Evolutionary conservation across 2,329 filamentous ascomycete genomes (phyloP).

Genomic region (Elsinoe perseae): DNA sequence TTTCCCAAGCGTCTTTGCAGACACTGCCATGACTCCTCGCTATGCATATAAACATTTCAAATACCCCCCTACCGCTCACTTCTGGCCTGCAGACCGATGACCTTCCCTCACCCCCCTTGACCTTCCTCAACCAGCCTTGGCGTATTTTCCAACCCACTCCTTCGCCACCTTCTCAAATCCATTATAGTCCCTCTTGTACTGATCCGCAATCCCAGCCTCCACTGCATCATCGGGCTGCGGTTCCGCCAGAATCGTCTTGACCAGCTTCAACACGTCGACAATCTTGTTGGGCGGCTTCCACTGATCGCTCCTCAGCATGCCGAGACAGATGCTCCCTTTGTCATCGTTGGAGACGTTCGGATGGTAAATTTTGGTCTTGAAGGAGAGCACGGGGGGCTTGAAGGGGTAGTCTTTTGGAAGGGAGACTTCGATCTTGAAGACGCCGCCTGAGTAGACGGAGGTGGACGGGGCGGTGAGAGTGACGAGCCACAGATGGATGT

Average conservation of each 20-base stretch:
- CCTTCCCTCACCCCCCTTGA: neutral
- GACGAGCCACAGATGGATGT: slow-evolving; percentile 62
- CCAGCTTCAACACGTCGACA: slow-evolving; percentile 65
- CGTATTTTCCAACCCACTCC: slow-evolving; percentile 68
- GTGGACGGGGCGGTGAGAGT: slow-evolving; percentile 57
- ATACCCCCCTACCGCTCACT: neutral
- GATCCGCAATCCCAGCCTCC: slow-evolving; percentile 76
- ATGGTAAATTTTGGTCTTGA: slow-evolving; percentile 89
- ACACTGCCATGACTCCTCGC: slow-evolving; percentile 5
- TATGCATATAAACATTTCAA: neutral
- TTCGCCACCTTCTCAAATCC: slow-evolving; percentile 68
- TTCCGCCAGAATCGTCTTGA: slow-evolving; percentile 65
- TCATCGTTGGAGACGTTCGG: slow-evolving; percentile 87
- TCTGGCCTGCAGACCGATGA: neutral
- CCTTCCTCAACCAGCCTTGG: slow-evolving; percentile 28
- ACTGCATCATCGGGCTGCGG: slow-evolving; percentile 86
- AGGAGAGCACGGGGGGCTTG: slow-evolving; percentile 72
- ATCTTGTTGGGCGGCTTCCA: slow-evolving; percentile 88
- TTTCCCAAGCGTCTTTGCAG: neutral
- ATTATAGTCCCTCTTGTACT: slow-evolving; percentile 61
- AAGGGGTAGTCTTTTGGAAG: slow-evolving; percentile 82
- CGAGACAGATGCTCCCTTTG: slow-evolving; percentile 77
- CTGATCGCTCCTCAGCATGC: slow-evolving; percentile 72
- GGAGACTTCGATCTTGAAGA: slow-evolving; percentile 63
- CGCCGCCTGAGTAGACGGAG: slow-evolving; percentile 61